A percentile compares a stretch with the other conserved stretches of the same genome.
Conservation (phyloP, 2,329 filamentous ascomycete species). For the Paracorniculantispora psalliotae region DNA sequence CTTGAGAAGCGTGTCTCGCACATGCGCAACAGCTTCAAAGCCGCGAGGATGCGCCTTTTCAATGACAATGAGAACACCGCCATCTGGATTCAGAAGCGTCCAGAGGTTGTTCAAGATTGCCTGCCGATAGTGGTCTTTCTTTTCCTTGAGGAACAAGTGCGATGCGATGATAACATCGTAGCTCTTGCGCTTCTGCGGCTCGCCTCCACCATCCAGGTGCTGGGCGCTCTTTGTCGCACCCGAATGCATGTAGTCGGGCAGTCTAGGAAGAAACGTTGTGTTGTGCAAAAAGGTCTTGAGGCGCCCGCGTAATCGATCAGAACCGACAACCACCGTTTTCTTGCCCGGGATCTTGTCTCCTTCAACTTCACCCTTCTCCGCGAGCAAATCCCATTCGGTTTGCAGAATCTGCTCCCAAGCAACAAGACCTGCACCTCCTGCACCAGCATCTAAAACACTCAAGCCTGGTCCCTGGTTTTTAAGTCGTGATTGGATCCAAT, state of each 20-base stretch:
- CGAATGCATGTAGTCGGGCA: constrained; percentile 79
- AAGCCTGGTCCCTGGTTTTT: constrained; percentile 43
- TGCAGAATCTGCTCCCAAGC: constrained; percentile 75
- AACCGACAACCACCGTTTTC: constrained; percentile 75
- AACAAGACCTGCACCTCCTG: constrained; percentile 65
- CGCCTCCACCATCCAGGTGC: constrained; percentile 53
- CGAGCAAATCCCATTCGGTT: constrained; percentile 75
- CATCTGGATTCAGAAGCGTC: constrained; percentile 76
- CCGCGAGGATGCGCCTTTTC: constrained; percentile 90
- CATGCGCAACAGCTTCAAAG: constrained; percentile 86
- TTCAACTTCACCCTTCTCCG: constrained; percentile 39
- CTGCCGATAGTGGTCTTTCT: constrained; percentile 72
- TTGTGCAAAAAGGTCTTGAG: constrained; percentile 74
- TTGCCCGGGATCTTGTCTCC: constrained; percentile 57
- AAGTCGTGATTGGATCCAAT: constrained; percentile 64
- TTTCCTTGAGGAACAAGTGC: constrained; percentile 71
- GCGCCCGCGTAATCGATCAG: constrained; percentile 68
- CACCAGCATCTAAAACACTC: constrained; percentile 68
- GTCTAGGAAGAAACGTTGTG: constrained; percentile 83
- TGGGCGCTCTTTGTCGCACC: constrained; percentile 50
- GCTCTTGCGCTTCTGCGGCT: constrained; percentile 61
- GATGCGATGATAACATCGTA: constrained; percentile 90
- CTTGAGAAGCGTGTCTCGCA: constrained; percentile 71
- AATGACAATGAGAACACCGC: constrained; percentile 78
- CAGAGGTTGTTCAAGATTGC: constrained; percentile 82